Conservation (phyloP, 2,329 filamentous ascomycete genomes). For the Neurospora sp. region DNA sequence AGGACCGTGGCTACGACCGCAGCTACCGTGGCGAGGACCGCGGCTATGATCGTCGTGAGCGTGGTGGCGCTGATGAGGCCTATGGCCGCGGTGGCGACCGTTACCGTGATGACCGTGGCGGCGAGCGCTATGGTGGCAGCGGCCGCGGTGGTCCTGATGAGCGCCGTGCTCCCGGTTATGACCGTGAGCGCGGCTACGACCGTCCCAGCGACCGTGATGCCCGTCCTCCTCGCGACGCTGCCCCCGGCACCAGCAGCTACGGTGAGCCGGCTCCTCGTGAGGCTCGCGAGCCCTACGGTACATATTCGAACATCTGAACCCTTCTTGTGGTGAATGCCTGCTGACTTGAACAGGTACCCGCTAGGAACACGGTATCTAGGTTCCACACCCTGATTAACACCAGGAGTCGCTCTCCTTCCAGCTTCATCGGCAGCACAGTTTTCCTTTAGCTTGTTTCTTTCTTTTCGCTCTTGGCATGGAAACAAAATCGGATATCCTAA, state of each 20-base stretch:
- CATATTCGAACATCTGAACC: slow-evolving; percentile 3
- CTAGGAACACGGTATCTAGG: slow-evolving; percentile 7
- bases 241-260: slow-evolving; percentile 19
- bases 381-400: slow-evolving; percentile 1
- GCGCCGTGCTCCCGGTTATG: slow-evolving; percentile 28
- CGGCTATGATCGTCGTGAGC: slow-evolving; percentile 20
- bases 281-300: slow-evolving; percentile 22
- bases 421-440: slow-evolving; percentile 13
- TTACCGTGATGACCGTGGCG: slow-evolving; percentile 23
- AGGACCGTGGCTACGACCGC: slow-evolving; percentile 37
- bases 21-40: slow-evolving; percentile 32
- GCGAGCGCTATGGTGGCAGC: slow-evolving; percentile 50
- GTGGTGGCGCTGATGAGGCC: slow-evolving; percentile 36
- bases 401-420: slow-evolving; percentile 4
- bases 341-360: slow-evolving; percentile 14
- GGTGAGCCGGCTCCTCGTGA: slow-evolving; percentile 21
- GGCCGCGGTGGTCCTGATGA: slow-evolving; percentile 32
- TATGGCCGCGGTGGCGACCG: slow-evolving; percentile 23
- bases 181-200: slow-evolving; percentile 32
- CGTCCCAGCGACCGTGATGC: slow-evolving; percentile 22
- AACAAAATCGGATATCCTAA: slow-evolving; percentile 22
- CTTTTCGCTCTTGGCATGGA: slow-evolving; percentile 17
- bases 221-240: slow-evolving; percentile 21
- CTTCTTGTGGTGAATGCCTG: neutral
- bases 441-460: slow-evolving; percentile 14